phyloP scores from a whole-genome alignment of 495 filamentous ascomycete species.

The Penicillium malachiteum region DNA sequence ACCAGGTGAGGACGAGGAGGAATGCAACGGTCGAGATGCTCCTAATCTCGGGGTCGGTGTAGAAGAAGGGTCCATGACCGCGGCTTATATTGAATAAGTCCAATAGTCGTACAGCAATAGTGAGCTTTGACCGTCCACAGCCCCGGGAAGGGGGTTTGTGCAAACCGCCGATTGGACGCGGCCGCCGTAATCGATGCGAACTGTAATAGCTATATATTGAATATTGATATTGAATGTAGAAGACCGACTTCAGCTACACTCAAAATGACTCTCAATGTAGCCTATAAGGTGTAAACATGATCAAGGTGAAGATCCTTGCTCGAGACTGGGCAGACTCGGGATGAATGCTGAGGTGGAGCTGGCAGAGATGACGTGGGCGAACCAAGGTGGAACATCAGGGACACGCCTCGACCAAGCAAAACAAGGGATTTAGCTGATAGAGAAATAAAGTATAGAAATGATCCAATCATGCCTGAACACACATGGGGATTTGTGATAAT shows the following conservation, averaged over 20 bases:
- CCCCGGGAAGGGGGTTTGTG: neutral
- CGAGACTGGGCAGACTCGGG: too few species aligned
- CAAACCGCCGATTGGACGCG: neutral
- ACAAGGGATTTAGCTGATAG: neutral
- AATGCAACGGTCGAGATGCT: conserved; percentile 6
- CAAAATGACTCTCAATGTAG: too few species aligned
- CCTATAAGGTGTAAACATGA: too few species aligned
- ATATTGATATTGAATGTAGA: too few species aligned
- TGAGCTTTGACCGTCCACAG: neutral
- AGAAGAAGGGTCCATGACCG: conserved; percentile 20
- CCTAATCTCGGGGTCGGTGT: conserved; percentile 14
- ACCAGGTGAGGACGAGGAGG: conserved; percentile 17
- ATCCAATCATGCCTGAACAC: neutral
- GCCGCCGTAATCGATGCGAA: neutral
- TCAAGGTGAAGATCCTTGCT: too few species aligned
- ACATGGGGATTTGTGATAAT: neutral
- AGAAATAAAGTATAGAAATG: neutral
- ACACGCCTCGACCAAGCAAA: neutral
- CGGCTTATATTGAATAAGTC: neutral
- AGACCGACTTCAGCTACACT: too few species aligned
- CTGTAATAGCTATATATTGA: neutral
- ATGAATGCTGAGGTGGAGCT: conserved; percentile 6
- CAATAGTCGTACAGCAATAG: neutral
- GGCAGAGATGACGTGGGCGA: conserved; percentile 28
- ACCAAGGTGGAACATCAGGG: conserved; percentile 18